Evolutionary conservation across 345 rosid species (phyloP).

Genomic region (Zanthoxylum bungeanum): DNA sequence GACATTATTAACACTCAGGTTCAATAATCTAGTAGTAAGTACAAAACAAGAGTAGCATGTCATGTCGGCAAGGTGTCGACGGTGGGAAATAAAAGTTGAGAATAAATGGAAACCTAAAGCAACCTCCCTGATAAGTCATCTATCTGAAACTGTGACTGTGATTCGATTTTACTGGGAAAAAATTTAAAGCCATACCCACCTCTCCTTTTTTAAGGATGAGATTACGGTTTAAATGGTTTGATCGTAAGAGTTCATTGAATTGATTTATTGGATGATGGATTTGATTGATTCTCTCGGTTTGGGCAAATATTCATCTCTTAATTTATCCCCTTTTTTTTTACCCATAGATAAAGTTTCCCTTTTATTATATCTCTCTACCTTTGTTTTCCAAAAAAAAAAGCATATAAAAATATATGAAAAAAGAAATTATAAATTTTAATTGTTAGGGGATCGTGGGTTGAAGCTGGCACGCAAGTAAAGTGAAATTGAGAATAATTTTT

Average conservation of each 20-base stretch:
- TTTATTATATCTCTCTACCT: no score
- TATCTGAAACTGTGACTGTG: neutral
- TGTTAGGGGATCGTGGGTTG: no score
- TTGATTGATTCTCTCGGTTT: neutral
- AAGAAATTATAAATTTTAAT: no score
- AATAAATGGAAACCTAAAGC: neutral
- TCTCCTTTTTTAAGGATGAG: neutral
- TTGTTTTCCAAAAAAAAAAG: no score
- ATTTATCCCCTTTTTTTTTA: neutral
- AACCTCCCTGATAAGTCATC: neutral
- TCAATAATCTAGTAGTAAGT: no score
- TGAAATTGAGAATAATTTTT: no score
- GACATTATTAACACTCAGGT: no score
- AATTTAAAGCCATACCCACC: neutral
- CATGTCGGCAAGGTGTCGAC: neutral
- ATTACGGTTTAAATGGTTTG: constrained; percentile 1
- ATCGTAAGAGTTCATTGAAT: neutral
- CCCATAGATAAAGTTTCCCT: neutral
- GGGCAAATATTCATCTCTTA: neutral
- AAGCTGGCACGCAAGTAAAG: no score
- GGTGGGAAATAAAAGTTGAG: neutral
- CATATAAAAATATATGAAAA: no score
- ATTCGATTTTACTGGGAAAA: neutral
- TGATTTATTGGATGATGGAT: constrained; percentile 2
- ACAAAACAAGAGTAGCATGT: neutral